Evolutionary conservation across 495 filamentous ascomycete genomes (phyloP).

Genomic region (Penicillium cataractarum): DNA sequence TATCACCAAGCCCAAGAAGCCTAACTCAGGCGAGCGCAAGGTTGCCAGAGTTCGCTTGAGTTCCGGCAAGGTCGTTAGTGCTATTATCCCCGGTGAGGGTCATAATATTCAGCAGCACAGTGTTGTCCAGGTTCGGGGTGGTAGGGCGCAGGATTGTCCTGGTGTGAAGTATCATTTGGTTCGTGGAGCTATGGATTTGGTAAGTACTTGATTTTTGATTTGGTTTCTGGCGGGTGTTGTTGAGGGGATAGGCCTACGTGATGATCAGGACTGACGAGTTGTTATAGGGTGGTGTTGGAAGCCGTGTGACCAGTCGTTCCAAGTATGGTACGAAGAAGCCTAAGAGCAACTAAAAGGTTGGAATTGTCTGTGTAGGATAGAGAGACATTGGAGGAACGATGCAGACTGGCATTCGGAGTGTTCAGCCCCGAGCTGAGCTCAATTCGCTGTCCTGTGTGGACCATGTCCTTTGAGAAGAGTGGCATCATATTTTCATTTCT

Average conservation of each 20-base stretch:
- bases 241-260: no score
- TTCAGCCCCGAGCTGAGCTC: not conserved
- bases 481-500: conserved; percentile 4
- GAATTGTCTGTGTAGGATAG: conserved; percentile 7
- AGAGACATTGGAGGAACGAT: not conserved
- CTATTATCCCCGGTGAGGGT: conserved; percentile 95
- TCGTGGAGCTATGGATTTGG: conserved; percentile 90
- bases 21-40: conserved; percentile 95
- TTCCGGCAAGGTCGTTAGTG: conserved; percentile 81
- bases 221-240: no score
- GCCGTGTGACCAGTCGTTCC: conserved; percentile 77
- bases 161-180: conserved; percentile 96
- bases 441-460: not conserved
- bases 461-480: not conserved
- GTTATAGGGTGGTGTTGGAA: conserved; percentile 83
- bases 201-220: conserved; percentile 55
- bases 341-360: conserved; percentile 58
- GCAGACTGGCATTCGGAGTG: not conserved
- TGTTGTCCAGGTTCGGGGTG: conserved; percentile 91
- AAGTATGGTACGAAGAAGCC: conserved; percentile 99
- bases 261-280: conserved; percentile 14
- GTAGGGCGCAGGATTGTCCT: conserved; percentile 93
- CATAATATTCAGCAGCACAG: conserved; percentile 99
- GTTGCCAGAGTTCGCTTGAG: conserved; percentile 86
- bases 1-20: conserved; percentile 95